Base-by-base conservation (phyloP, 2,329 filamentous ascomycete species). In the Cordyceps cicadae region DNA sequence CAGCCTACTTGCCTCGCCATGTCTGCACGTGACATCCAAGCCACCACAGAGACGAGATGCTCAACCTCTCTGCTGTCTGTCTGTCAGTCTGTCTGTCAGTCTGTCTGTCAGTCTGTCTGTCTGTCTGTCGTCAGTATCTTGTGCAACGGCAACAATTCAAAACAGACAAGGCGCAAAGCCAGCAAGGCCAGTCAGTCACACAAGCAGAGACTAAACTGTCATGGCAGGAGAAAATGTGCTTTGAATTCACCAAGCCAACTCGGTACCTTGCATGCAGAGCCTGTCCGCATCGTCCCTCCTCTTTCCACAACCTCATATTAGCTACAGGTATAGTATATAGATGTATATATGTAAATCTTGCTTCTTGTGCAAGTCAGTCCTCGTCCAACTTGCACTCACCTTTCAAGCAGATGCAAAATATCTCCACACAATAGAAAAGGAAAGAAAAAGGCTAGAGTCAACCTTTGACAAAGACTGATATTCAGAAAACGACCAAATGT, bases 231-330 rank as follows among this genome's bases (percentile, higher is more conserved):
- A 29, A 15, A 26, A 37, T 5, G 24, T 29, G 32, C 37, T 29
- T 43, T 32, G 37, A 57, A 53, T 46, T 46, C 26, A 37, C 21
- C 8, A 26, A 24, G 52, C 37, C 49, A 52, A 53, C 24, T 53
- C 53, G 45, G 15, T 12, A 9, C 24, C 14, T 59, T 32, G 48
- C 19, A 37, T 51, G 59, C 59, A 61, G 52, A 61, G 21, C 59
- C 59, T 7, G 59, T 61, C 59, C 26, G 59, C 51, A 49, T 21
- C 8, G 11, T 43, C 41, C 50, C 50, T 48, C 37, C 43, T 60
- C 58, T 54, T 52, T 48, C 43, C 14, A 55, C 12, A n/a, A 34
- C 37, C 34, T 34, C 52, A 45, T 34, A 61, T 55, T 61, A 61
- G 37, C 41, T 61, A 53, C 56, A 59, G 56, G n/a, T 52, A 46